A percentile compares a stretch with the other conserved stretches of the same genome.
Conservation (phyloP, 2,329 filamentous ascomycete genomes). For the Colletotrichum lentis region DNA sequence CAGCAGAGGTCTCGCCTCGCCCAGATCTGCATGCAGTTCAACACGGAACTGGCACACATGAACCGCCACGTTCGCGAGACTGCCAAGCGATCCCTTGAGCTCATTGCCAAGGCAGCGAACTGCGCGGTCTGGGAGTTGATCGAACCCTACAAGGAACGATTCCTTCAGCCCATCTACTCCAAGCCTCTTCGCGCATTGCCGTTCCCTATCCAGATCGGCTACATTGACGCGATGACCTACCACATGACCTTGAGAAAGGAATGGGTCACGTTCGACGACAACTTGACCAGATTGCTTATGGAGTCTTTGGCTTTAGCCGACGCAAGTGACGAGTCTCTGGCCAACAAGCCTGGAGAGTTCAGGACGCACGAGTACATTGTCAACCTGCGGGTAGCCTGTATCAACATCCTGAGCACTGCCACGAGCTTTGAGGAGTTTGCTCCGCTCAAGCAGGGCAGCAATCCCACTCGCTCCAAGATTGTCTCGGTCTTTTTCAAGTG, state of each 20-base stretch:
- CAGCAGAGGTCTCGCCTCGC: constrained; percentile 69
- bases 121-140: constrained; percentile 88
- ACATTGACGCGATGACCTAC: constrained; percentile 97
- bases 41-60: constrained; percentile 91
- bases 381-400: constrained; percentile 88
- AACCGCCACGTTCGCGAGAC: constrained; percentile 93
- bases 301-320: constrained; percentile 94
- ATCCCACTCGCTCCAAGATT: constrained; percentile 72
- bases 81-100: constrained; percentile 80
- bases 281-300: constrained; percentile 87
- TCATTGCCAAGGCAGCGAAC: constrained; percentile 79
- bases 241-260: constrained; percentile 89
- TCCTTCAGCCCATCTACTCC: constrained; percentile 91
- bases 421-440: constrained; percentile 94
- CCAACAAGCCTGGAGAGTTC: constrained; percentile 92
- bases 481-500: constrained; percentile 98
- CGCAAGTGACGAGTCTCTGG: constrained; percentile 90
- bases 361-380: constrained; percentile 96
- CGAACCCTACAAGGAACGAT: constrained; percentile 85
- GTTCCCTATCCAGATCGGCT: constrained; percentile 95
- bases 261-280: constrained; percentile 91
- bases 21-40: constrained; percentile 83
- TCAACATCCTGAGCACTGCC: constrained; percentile 89
- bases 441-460: constrained; percentile 68
- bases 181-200: constrained; percentile 93